A percentile compares a stretch with the other conserved stretches of the same genome.
Conservation (phyloP, 129 eudicot species). For the Flaveria bidentis region DNA sequence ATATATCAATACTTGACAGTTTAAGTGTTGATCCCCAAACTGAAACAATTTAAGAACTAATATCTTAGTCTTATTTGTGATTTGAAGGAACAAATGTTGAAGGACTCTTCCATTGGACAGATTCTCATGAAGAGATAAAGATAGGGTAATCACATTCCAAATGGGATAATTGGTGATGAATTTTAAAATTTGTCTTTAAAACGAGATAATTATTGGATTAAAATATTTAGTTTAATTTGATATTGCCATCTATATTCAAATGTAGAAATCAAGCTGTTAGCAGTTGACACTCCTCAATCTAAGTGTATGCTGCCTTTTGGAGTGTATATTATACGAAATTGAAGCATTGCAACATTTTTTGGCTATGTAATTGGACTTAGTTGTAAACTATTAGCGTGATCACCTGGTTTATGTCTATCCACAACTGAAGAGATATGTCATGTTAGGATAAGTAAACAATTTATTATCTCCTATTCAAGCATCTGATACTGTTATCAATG, state of each 20-base stretch:
- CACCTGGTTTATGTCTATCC: not conserved
- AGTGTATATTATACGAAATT: not conserved
- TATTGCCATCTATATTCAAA: not conserved
- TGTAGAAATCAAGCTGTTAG: not conserved
- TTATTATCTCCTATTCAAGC: not conserved
- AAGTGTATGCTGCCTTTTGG: not conserved
- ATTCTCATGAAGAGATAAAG: not conserved
- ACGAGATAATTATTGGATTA: not conserved
- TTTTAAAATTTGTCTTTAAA: not conserved
- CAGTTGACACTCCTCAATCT: not conserved
- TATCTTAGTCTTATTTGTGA: not conserved
- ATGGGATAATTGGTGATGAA: slow-evolving; percentile 1
- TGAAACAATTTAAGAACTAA: no score
- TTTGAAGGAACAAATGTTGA: not conserved
- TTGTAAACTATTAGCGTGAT: slow-evolving; percentile 1
- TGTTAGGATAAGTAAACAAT: not conserved
- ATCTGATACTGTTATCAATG: not conserved
- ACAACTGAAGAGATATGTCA: slow-evolving; percentile 4
- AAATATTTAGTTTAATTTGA: not conserved
- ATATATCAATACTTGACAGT: not conserved
- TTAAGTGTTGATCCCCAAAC: not conserved
- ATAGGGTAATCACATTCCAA: slow-evolving; percentile 5
- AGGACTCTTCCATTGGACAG: not conserved
- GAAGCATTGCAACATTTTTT: not conserved
- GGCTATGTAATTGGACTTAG: not conserved